Conservation (phyloP, 305 asterid genomes). For the Fraxinus platypoda region DNA sequence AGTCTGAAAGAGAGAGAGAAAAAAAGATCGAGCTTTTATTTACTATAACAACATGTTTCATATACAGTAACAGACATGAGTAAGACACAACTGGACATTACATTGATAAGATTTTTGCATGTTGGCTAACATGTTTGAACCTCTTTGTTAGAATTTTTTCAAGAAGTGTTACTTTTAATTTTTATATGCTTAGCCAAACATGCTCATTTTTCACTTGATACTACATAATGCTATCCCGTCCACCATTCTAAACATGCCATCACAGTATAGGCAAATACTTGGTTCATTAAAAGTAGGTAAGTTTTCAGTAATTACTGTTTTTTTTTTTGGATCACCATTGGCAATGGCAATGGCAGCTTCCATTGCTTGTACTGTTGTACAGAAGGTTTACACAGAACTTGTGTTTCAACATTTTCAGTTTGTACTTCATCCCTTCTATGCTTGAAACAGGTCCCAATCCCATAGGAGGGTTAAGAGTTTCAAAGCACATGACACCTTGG, state of each 20-base stretch:
- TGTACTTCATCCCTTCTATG: slow-evolving; percentile 14
- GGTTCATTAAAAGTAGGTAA: not conserved
- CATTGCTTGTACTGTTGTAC: slow-evolving; percentile 49
- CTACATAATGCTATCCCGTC: not conserved
- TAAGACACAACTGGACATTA: too few species aligned
- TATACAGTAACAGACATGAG: not conserved
- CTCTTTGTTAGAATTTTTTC: not conserved
- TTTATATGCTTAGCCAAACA: too few species aligned
- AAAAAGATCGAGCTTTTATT: not conserved
- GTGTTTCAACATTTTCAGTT: slow-evolving; percentile 14
- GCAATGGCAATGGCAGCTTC: slow-evolving; percentile 71
- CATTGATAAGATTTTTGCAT: not conserved
- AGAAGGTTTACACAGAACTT: slow-evolving; percentile 73
- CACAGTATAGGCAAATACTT: not conserved
- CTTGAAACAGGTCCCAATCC: slow-evolving; percentile 6
- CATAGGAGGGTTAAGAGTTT: slow-evolving; percentile 61
- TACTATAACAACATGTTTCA: not conserved
- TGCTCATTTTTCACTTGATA: not conserved
- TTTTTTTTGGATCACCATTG: slow-evolving; percentile 56
- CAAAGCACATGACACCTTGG: slow-evolving; percentile 82
- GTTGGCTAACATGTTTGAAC: not conserved
- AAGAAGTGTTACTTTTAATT: too few species aligned
- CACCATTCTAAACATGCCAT: not conserved
- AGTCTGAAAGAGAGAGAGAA: slow-evolving; percentile 35
- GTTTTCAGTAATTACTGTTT: slow-evolving; percentile 43